These are phyloP conservation scores for Ascochyta lentis DNA, from an alignment of 2,329 filamentous ascomycete species.

Conservation along the genomic window DNA sequence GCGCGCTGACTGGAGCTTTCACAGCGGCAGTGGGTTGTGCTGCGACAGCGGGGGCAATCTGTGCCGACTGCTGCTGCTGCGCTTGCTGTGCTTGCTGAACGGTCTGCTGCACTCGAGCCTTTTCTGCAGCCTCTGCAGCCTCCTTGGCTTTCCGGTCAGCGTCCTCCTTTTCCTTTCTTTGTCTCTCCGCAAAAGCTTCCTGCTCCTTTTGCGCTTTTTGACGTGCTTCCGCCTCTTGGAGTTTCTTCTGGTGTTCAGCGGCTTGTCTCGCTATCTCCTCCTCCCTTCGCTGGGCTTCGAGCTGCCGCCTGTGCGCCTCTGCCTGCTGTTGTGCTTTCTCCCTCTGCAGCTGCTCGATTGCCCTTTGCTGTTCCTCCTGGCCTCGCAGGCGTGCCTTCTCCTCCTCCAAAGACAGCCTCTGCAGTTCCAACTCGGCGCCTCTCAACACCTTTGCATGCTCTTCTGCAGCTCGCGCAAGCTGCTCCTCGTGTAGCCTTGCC, in stretches of 20 bases:
- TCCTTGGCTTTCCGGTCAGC: constrained; percentile 40
- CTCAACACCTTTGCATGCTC: constrained; percentile 71
- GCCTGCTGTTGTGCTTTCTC: constrained; percentile 53
- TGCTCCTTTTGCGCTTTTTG: constrained; percentile 40
- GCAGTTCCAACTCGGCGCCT: constrained; percentile 61
- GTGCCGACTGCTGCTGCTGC: constrained; percentile 15
- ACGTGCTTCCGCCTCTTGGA: constrained; percentile 42
- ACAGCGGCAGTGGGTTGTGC: constrained; percentile 5
- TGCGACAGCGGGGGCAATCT: constrained; percentile 10
- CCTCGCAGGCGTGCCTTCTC: constrained; percentile 42
- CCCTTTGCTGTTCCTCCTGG: constrained; percentile 47
- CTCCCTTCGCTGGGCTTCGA: constrained; percentile 45
- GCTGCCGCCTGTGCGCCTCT: constrained; percentile 40
- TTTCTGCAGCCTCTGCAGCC: constrained; percentile 34
- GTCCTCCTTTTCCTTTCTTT: constrained; percentile 39
- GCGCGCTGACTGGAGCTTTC: constrained; percentile 12
- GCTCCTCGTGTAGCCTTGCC: constrained; percentile 68
- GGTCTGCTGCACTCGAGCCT: constrained; percentile 30
- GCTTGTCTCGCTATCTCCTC: constrained; percentile 40
- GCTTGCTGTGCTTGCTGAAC: constrained; percentile 6
- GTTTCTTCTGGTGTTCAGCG: constrained; percentile 34
- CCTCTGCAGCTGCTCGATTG: constrained; percentile 51
- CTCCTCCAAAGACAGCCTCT: constrained; percentile 56
- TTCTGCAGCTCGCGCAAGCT: constrained; percentile 68
- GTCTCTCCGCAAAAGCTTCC: constrained; percentile 36